Evolutionary conservation across 257 asterid genomes (phyloP).

Genomic region (Echites panduratus): DNA sequence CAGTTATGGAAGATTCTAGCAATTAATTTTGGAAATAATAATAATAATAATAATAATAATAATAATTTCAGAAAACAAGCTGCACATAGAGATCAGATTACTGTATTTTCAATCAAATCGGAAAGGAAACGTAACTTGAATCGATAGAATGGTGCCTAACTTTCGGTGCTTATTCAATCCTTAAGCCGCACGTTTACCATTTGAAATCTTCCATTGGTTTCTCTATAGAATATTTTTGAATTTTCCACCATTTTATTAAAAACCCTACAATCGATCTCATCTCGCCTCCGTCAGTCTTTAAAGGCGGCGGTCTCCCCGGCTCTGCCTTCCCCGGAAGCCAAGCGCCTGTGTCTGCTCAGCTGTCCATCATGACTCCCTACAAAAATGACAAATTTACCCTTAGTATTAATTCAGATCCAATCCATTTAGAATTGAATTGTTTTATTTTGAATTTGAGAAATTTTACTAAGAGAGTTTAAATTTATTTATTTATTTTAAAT

Average conservation of each 20-base stretch:
- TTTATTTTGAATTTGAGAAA: too few species aligned
- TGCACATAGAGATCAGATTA: too few species aligned
- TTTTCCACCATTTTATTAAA: background rate
- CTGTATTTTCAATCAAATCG: background rate
- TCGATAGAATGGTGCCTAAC: background rate
- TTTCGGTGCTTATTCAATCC: background rate
- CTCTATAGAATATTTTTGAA: background rate
- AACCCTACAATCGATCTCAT: background rate
- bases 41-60: too few species aligned
- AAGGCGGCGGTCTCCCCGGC: slow-evolving; percentile 2
- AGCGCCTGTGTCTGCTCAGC: background rate
- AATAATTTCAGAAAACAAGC: too few species aligned
- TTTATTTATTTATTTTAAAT: too few species aligned
- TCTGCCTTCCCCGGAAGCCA: background rate
- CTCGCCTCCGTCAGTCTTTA: background rate
- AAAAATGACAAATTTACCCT: background rate
- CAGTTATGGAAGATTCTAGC: too few species aligned
- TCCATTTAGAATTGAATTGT: too few species aligned
- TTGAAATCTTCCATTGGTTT: background rate
- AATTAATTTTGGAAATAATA: too few species aligned
- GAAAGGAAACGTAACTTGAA: background rate
- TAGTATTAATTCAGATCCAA: too few species aligned
- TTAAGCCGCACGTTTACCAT: slow-evolving; percentile 3
- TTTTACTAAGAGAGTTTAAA: too few species aligned
- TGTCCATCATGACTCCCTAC: background rate